Conservation (phyloP, 306 rosid species). For the Ochetophila trinervis region DNA sequence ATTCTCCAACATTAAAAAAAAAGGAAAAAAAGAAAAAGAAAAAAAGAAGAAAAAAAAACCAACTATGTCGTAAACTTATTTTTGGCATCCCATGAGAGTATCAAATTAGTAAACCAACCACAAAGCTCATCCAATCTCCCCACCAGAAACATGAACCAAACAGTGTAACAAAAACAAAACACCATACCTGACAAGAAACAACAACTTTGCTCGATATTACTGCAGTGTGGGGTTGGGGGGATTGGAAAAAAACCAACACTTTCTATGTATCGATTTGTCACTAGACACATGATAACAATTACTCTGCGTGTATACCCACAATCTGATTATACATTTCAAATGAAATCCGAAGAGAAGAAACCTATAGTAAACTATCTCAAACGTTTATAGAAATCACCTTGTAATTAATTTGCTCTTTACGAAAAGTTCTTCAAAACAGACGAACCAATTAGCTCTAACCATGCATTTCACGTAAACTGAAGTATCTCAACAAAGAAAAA, state of each 20-base stretch:
- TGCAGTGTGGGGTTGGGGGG: slow-evolving; percentile 17
- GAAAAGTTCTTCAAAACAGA: slow-evolving; percentile 41
- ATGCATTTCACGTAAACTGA: slow-evolving; percentile 31
- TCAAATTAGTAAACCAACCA: slow-evolving; percentile 40
- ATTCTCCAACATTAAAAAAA: too few species aligned
- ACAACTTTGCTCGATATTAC: slow-evolving; percentile 34
- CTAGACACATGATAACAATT: slow-evolving; percentile 35
- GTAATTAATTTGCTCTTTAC: slow-evolving; percentile 32
- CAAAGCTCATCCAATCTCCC: slow-evolving; percentile 40
- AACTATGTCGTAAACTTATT: slow-evolving; percentile 11
- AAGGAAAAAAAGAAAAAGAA: too few species aligned
- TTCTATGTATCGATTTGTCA: slow-evolving; percentile 39
- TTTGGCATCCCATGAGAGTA: slow-evolving; percentile 33
- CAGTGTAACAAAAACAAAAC: slow-evolving; percentile 22
- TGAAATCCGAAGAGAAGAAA: slow-evolving; percentile 41
- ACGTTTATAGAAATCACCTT: slow-evolving; percentile 37
- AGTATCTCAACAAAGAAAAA: slow-evolving; percentile 30
- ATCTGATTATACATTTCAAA: slow-evolving; percentile 53
- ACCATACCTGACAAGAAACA: slow-evolving; percentile 28
- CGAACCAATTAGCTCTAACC: slow-evolving; percentile 52
- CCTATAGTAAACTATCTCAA: slow-evolving; percentile 48
- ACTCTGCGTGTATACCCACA: slow-evolving; percentile 38
- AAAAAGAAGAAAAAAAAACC: neutral
- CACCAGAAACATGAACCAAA: slow-evolving; percentile 32
- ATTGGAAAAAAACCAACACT: slow-evolving; percentile 28